Base-by-base conservation (phyloP, 257 asterid genomes). In the Rubia yunnanensis region DNA sequence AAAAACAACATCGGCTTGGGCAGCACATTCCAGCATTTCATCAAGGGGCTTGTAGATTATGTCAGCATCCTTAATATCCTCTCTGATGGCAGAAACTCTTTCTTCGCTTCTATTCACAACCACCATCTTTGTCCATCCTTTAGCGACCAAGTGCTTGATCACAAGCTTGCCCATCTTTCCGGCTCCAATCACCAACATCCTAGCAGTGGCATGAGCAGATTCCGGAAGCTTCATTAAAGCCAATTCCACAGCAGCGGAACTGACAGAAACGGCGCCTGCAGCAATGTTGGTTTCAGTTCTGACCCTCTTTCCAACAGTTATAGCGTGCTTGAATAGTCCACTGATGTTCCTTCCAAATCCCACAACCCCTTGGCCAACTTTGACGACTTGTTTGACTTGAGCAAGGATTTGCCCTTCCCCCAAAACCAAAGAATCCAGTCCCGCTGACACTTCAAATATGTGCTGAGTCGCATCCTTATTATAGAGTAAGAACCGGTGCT, bases 81-180 rank as follows among this genome's bases (percentile, higher is more conserved):
- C 95, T 4, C 82, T 83, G 48, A 92, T 88, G 62, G 91, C 81
- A 34, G 88, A 76, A 64, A 92, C 98, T 60, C 89, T 73, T 3
- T 87, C 96, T 74, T 85, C 89, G 15, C 78, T 82, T 64, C 98
- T 81, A 78, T 92, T 89, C 65, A 87, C 95, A 0, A 92, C 95
- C 58, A 87, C 91, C 95, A 92, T 83, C 72, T 79, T 84, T 14
- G 88, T 87, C 81, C 96, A 92, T 7, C 98, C 96, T 76, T 92
- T 92, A 20, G 98, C 95, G 0, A 46, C 89, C 84, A 92, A 78
- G 80, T 89, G 96, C 79, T 89, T 92, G 81, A 92, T 84, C 66
- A 92, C 98, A n/a, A 92, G 96, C 81, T 92, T 92, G 35, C 98
- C 98, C 98, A 92, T 89, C 72, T 92, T 89, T 44, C 98, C 98